Evolutionary conservation across 2,329 filamentous ascomycete genomes (phyloP).

Genomic region (Penicillium occitanis): DNA sequence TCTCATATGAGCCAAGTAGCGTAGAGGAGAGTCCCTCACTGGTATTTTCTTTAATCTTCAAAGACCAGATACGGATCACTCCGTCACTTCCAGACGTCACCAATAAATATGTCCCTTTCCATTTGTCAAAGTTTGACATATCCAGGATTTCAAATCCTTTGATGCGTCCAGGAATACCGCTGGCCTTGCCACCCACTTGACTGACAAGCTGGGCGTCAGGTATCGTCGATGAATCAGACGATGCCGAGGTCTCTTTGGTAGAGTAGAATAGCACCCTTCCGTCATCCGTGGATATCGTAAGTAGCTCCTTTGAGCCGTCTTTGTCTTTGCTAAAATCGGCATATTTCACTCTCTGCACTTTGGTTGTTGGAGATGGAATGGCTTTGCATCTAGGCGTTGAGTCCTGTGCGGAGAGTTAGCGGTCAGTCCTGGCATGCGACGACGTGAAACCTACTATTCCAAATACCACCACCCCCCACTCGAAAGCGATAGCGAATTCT

Average conservation of each 20-base stretch:
- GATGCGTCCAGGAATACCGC: slow-evolving; percentile 68
- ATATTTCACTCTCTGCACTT: slow-evolving; percentile 81
- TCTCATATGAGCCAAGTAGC: slow-evolving; percentile 76
- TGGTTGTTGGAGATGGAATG: slow-evolving; percentile 66
- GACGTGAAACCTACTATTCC: slow-evolving; percentile 59
- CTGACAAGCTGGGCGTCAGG: slow-evolving; percentile 64
- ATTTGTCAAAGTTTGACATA: slow-evolving; percentile 36
- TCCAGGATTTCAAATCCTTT: slow-evolving; percentile 80
- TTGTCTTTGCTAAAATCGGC: slow-evolving; percentile 49
- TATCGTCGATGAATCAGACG: slow-evolving; percentile 53
- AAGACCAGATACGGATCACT: slow-evolving; percentile 72
- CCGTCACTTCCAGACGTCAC: slow-evolving; percentile 83
- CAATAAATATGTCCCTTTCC: slow-evolving; percentile 54
- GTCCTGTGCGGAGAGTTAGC: slow-evolving; percentile 50
- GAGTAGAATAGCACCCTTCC: slow-evolving; percentile 82
- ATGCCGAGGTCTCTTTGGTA: slow-evolving; percentile 50
- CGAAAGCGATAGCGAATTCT: slow-evolving; percentile 87
- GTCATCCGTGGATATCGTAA: slow-evolving; percentile 86
- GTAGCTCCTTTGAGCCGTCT: slow-evolving; percentile 54
- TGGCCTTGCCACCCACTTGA: slow-evolving; percentile 73
- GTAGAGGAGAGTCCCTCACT: slow-evolving; percentile 22
- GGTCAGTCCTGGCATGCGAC: slow-evolving; percentile 9
- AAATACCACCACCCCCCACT: slow-evolving; percentile 79
- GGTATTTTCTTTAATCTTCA: slow-evolving; percentile 37
- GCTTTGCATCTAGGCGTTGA: slow-evolving; percentile 76